Conservation (phyloP, 1,284 basidiomycete genomes). For the Cutaneotrichosporon sp. region DNA sequence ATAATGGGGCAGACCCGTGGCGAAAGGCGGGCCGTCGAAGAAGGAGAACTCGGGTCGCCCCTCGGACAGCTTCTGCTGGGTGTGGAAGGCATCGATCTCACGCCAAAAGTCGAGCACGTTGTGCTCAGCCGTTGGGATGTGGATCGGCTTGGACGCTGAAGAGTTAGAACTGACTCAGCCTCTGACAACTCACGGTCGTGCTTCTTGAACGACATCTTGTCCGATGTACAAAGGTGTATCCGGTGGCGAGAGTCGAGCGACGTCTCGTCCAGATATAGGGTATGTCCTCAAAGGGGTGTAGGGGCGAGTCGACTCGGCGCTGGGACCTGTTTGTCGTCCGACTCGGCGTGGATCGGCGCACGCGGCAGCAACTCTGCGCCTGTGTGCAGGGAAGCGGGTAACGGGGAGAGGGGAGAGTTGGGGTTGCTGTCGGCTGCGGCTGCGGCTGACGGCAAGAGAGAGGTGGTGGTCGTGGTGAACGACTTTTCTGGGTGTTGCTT, state of each 20-base stretch:
- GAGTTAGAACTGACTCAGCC: constrained; percentile 6
- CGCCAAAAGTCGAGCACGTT: constrained; percentile 90
- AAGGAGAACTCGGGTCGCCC: constrained; percentile 84
- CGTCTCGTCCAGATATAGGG: neutral
- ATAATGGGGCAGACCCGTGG: constrained; percentile 95
- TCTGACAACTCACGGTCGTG: constrained; percentile 61
- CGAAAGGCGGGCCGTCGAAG: constrained; percentile 97
- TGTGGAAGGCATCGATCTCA: constrained; percentile 96
- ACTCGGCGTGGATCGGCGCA: no score
- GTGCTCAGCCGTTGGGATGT: constrained; percentile 87
- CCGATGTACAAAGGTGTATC: neutral
- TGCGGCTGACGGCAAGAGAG: no score
- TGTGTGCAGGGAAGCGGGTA: no score
- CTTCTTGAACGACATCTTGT: constrained; percentile 59
- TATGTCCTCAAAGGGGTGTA: neutral
- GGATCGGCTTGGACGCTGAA: constrained; percentile 56
- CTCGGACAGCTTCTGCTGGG: constrained; percentile 84
- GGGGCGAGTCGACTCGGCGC: neutral
- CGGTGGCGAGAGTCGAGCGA: neutral
- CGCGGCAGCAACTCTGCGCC: no score
- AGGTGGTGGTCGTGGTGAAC: no score
- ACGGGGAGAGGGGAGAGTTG: no score
- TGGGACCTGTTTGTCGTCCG: no score
- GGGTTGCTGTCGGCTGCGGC: no score
- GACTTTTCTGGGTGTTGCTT: no score